Evolutionary conservation across 2,329 filamentous ascomycete species (phyloP).

Genomic region (Bipolaris victoriae): DNA sequence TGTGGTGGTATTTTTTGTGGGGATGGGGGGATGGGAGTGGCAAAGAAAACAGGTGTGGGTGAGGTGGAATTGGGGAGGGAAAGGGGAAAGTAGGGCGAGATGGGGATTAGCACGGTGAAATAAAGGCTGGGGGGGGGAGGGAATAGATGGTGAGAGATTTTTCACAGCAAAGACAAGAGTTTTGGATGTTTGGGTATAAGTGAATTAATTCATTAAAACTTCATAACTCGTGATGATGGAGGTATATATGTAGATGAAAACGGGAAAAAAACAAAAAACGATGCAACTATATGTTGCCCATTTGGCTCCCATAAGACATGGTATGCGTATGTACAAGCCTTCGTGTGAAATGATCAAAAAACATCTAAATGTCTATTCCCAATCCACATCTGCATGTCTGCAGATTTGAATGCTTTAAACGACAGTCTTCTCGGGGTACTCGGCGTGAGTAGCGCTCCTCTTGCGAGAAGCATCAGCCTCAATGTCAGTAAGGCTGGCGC

Average conservation of each 20-base stretch:
- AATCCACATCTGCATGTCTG: too few species aligned
- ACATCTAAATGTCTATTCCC: too few species aligned
- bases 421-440: constrained; percentile 28
- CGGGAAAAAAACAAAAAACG: background rate
- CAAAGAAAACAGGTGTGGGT: too few species aligned
- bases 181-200: background rate
- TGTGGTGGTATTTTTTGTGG: too few species aligned
- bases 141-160: background rate
- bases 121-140: too few species aligned
- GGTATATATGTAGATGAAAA: constrained; percentile 5
- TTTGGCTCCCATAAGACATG: background rate
- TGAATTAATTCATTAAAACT: constrained; percentile 4
- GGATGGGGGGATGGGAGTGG: too few species aligned
- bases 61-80: too few species aligned
- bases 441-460: constrained; percentile 42
- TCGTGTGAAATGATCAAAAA: background rate
- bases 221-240: background rate
- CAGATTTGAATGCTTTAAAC: constrained; percentile 7
- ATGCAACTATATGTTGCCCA: background rate
- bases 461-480: constrained; percentile 42
- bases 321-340: background rate
- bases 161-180: background rate
- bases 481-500: constrained; percentile 41
- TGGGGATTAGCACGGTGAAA: too few species aligned
- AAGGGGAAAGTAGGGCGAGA: too few species aligned